Percentiles rank a stretch among this genome's conserved stretches.
These are phyloP conservation scores for Pholiota microspora DNA, from an alignment of 768 basidiomycete species.

Conservation along the genomic window DNA sequence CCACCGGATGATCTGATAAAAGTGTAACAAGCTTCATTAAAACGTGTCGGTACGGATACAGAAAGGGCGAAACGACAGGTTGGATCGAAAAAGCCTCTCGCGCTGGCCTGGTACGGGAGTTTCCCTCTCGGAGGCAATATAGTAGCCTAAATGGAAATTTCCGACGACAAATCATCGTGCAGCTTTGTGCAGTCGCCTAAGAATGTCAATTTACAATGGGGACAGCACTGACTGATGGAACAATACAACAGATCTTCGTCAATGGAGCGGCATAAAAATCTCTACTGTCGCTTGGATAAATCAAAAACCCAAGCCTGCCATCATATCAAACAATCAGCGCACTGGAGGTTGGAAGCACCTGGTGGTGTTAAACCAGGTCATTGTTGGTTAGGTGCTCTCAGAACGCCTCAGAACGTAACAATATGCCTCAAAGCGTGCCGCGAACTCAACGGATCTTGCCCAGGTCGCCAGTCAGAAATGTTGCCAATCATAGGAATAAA, in stretches of 20 bases:
- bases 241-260: too few species aligned
- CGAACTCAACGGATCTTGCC: not conserved
- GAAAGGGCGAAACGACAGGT: constrained; percentile 1
- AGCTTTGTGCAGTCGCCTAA: not conserved
- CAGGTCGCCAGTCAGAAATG: not conserved
- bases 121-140: constrained; percentile 1
- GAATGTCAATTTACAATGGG: too few species aligned
- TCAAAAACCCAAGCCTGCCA: too few species aligned
- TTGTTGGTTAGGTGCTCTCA: too few species aligned
- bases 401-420: not conserved
- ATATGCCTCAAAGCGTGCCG: not conserved
- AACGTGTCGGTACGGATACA: constrained; percentile 5
- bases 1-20: not conserved
- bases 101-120: not conserved
- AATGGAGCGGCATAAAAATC: too few species aligned
- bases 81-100: not conserved
- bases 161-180: not conserved
- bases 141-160: not conserved
- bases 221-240: too few species aligned
- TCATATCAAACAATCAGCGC: too few species aligned
- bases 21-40: constrained; percentile 4
- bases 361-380: too few species aligned
- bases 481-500: constrained; percentile 3
- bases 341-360: too few species aligned
- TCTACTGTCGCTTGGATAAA: too few species aligned